Evolutionary conservation across 768 basidiomycete species (phyloP), one percentile per base, ranked within the genome.

Genomic region (Boletus coccyginus): DNA sequence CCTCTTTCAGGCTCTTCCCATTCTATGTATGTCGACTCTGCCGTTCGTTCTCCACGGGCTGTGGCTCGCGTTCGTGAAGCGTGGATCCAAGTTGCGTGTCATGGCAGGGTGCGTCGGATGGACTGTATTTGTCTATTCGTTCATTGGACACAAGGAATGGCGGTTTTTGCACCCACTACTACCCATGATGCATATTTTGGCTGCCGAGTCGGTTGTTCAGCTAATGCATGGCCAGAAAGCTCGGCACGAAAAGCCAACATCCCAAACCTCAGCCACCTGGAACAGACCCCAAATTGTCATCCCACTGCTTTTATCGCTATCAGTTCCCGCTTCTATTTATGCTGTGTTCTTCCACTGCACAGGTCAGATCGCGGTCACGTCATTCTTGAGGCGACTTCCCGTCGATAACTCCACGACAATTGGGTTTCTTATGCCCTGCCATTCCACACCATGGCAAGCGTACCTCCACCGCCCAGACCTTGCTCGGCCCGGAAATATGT

Each of bases 131-230:
- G 68, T 88, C 7, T 94, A 92, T 68, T 98, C 96, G 9, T 58
- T 89, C 4, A 79, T 90, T 2, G 87, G 89, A 2, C 97, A 99
- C 75, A 98, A 98, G 65, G 97, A 99, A 77, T 98, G 94, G 94
- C 81, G 97, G 9, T 98, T 99, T 74, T 75, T 98, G 8, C 95
- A 98, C 61, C 94, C 96, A 0, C 69, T 98, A 19, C 77, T 98
- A 5, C 95, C 97, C 1, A 71, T 93, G 32, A 73, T 96, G 40
- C 87, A 97, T 62, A 61, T 94, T 21, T 79, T 97, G 57, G 88
- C 90, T 12, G 78, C 92, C 0, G 84, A 84, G 58, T 84, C 90
- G 2, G 72, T 96, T 6, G 77, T 84, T 36, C 82, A 85, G 53
- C 62, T 79, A 3, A 77, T 74, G 39, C 52, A 53, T 32, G 27